phyloP scores from a whole-genome alignment of 2,329 filamentous ascomycete species.

The Chaetomium strumarium region DNA sequence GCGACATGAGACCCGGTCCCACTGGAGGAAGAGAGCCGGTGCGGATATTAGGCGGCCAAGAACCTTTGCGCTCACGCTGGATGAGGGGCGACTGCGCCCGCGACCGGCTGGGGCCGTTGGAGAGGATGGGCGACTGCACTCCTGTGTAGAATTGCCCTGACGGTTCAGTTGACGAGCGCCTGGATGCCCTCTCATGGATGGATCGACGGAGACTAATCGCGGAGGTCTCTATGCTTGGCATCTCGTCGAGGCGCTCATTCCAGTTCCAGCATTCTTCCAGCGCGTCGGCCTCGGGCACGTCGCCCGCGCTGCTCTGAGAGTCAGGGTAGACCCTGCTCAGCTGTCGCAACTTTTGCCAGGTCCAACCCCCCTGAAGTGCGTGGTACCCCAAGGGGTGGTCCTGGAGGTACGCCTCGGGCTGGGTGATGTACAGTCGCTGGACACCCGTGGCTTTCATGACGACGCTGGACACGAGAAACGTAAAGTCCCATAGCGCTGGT shows the following conservation, averaged over 20 bases:
- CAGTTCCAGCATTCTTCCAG: slow-evolving; percentile 63
- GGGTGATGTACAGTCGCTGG: slow-evolving; percentile 68
- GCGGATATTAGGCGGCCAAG: slow-evolving; percentile 44
- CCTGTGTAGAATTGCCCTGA: slow-evolving; percentile 36
- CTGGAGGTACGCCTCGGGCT: slow-evolving; percentile 69
- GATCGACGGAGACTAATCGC: slow-evolving; percentile 39
- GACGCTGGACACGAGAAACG: slow-evolving; percentile 63
- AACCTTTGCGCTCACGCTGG: slow-evolving; percentile 35
- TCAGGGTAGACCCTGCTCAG: slow-evolving; percentile 53
- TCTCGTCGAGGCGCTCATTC: slow-evolving; percentile 58
- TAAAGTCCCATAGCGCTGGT: slow-evolving; percentile 62
- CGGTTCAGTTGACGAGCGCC: slow-evolving; percentile 38
- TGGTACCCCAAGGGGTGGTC: slow-evolving; percentile 36
- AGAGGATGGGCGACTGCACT: slow-evolving; percentile 32
- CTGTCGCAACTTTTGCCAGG: slow-evolving; percentile 63
- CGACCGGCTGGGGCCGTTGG: slow-evolving; percentile 31
- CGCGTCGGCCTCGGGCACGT: slow-evolving; percentile 56
- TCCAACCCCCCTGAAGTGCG: slow-evolving; percentile 54
- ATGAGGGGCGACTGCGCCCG: slow-evolving; percentile 37
- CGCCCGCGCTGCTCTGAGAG: slow-evolving; percentile 33
- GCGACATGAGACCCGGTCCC: slow-evolving; percentile 34
- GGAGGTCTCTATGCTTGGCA: slow-evolving; percentile 39
- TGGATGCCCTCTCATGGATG: slow-evolving; percentile 32
- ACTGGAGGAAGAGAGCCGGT: slow-evolving; percentile 47
- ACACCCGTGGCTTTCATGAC: slow-evolving; percentile 63